A percentile compares a stretch with the other conserved stretches of the same genome.
These are phyloP conservation scores for Hyaloscypha hepaticicola DNA, from an alignment of 495 filamentous ascomycete species.

Conservation along the genomic window DNA sequence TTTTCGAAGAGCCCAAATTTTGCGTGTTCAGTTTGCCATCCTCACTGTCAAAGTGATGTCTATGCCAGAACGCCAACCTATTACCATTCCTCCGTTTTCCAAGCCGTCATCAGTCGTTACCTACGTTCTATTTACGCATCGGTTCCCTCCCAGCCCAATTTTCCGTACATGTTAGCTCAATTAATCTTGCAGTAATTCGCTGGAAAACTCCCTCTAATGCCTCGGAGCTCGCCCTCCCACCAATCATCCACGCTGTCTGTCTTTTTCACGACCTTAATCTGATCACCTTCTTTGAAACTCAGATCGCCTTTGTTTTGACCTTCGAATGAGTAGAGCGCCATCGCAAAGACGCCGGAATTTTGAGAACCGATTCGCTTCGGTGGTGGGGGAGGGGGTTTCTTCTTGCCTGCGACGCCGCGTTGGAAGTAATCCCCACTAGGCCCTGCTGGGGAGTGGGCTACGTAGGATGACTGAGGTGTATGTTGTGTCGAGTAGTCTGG, in stretches of 20 bases:
- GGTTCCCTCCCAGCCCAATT: background rate
- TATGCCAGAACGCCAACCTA: conserved; percentile 1
- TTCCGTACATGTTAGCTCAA: conserved; percentile 11
- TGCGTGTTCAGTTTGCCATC: conserved; percentile 1
- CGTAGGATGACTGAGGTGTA: conserved; percentile 27
- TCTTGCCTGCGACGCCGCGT: conserved; percentile 28
- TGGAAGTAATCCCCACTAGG: conserved; percentile 30
- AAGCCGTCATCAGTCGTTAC: conserved; percentile 4
- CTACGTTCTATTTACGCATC: background rate
- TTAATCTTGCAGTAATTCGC: conserved; percentile 73
- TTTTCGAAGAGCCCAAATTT: background rate
- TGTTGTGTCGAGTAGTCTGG: conserved; percentile 23
- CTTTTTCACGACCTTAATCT: conserved; percentile 79
- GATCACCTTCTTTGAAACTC: conserved; percentile 78
- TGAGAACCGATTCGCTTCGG: conserved; percentile 32
- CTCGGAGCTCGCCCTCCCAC: conserved; percentile 89
- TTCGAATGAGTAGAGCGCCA: conserved; percentile 77
- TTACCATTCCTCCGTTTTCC: background rate
- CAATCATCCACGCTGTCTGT: conserved; percentile 88
- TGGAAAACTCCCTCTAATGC: conserved; percentile 76
- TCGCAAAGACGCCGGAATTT: conserved; percentile 58
- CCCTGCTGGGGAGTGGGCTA: conserved; percentile 25
- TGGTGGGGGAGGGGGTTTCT: conserved; percentile 36
- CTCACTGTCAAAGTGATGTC: background rate
- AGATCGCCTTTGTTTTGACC: conserved; percentile 75